Percentiles rank a stretch among this genome's conserved stretches.
Conservation (phyloP, 2,329 filamentous ascomycete species). For the Cercospora berteroae region DNA sequence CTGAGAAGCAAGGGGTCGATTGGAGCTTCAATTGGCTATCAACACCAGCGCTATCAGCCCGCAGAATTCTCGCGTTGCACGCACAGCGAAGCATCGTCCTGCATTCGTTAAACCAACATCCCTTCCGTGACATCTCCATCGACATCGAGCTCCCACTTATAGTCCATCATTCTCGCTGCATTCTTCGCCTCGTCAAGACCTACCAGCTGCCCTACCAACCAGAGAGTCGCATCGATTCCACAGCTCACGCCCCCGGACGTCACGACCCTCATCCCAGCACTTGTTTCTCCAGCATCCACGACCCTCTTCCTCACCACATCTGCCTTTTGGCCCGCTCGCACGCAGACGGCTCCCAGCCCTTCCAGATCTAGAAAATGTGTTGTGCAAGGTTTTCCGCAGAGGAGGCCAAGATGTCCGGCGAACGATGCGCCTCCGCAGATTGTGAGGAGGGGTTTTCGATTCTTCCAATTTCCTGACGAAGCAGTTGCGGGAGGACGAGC, state of each 20-base stretch:
- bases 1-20: too few relatives aligned
- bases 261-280: neutral
- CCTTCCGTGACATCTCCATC: too few relatives aligned
- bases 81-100: too few relatives aligned
- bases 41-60: too few relatives aligned
- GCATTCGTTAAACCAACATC: too few relatives aligned
- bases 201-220: neutral
- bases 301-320: neutral
- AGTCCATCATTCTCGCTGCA: neutral
- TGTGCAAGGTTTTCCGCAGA: neutral
- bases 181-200: neutral
- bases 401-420: neutral
- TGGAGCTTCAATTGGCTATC: too few relatives aligned
- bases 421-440: neutral
- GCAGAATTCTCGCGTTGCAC: too few relatives aligned
- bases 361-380: neutral
- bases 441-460: neutral
- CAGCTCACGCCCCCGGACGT: neutral
- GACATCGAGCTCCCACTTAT: neutral
- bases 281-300: neutral
- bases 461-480: too few relatives aligned
- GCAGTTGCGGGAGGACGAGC: too few relatives aligned
- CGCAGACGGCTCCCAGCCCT: neutral
- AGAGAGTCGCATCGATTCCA: neutral
- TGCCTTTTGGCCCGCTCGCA: neutral